Conservation (phyloP, 805 yeast genomes). For the Lachancea mirantina region DNA sequence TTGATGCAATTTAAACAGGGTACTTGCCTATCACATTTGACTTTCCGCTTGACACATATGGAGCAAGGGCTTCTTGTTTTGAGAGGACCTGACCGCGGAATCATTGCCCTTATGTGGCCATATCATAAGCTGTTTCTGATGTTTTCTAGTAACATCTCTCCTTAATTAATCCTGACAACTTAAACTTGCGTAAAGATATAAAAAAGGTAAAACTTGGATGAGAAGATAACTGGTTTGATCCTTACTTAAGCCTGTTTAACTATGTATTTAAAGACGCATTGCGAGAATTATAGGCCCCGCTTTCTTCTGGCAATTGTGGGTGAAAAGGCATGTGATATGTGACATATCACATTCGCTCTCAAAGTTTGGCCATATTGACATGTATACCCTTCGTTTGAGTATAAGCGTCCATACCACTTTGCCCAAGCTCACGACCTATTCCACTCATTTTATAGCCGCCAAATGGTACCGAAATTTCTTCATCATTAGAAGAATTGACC, state of each 20-base stretch:
- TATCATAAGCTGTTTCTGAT: no score
- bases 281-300: no score
- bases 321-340: no score
- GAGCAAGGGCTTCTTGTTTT: constrained; percentile 21
- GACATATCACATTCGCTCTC: no score
- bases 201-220: no score
- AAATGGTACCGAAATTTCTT: constrained; percentile 60
- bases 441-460: constrained; percentile 81
- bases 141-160: no score
- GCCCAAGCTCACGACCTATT: constrained; percentile 75
- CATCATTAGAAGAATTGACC: constrained; percentile 62
- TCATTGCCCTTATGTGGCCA: constrained; percentile 2
- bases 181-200: no score
- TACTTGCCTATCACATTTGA: constrained; percentile 29
- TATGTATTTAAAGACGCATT: no score
- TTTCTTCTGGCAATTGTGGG: no score
- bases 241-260: no score
- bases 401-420: constrained; percentile 61
- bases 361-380: constrained; percentile 30
- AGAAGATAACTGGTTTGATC: no score
- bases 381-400: constrained; percentile 71
- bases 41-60: constrained; percentile 25
- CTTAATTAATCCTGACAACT: no score
- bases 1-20: constrained; percentile 30
- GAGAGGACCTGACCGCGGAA: constrained; percentile 7